Evolutionary conservation across 2,329 filamentous ascomycete species (phyloP), one percentile per base, ranked within the genome.

Genomic region (Erysiphe neolycopersici): DNA sequence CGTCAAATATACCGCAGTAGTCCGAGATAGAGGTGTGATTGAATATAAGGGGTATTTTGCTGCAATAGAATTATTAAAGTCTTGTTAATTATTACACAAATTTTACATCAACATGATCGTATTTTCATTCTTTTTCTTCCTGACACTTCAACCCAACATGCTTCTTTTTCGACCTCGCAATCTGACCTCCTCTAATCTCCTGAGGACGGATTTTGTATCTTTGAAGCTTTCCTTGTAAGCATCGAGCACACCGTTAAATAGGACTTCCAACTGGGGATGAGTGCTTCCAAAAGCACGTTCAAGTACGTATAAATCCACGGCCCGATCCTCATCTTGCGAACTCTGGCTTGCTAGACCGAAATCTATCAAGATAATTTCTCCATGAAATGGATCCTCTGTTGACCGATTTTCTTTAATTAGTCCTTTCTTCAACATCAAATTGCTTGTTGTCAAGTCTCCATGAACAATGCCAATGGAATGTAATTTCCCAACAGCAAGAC

Each of bases 1-100:
- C 26, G 78, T 87, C 51, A 92, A 95, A 58, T 98, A 98, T 58
- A 94, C 87, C 33, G 89, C 89, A 1, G 87, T 95, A 46, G 82
- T 95, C 36, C 79, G 80, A 59, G 79, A 95, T 58, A 69, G 89
- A 44, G 89, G 89, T 13, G 89, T 98, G 9, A 87, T 98, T 50
- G 89, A 98, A 65, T 93, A 89, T 58, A 98, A 95, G 65, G 89
- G 89, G 8, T 95, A 94, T 60, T 94, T 94, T 64, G 87, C 87
- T 26, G 22, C 22, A 26, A 26, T 26, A 26, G 22, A 26, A 6
- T 26, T 26, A 8, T 26, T 26, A 26, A 26, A 26, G 22, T 26
- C 22, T 26, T 26, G 22, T 5, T 26, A 26, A 26, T 26, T 6
- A 26, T 26, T 26, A 8, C 22, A 26, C 4, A 26, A 26, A 26